Conservation (phyloP, 768 basidiomycete genomes). For the Gloeostereum incarnatum region DNA sequence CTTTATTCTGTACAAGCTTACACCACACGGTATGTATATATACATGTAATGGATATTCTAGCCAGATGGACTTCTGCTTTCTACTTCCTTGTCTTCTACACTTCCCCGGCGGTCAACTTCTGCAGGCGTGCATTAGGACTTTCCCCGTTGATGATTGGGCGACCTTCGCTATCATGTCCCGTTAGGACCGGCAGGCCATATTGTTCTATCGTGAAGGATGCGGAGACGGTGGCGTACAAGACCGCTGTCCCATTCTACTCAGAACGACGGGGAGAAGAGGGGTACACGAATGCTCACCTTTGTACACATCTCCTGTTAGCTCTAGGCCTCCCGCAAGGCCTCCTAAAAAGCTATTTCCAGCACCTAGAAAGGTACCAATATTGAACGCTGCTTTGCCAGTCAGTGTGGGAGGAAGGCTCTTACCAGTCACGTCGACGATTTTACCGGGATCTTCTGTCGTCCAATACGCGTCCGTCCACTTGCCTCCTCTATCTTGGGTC, state of each 20-base stretch:
- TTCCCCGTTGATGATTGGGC: too few species aligned
- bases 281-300: conserved; percentile 40
- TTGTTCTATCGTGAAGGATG: conserved; percentile 80
- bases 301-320: conserved; percentile 44
- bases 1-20: conserved; percentile 12
- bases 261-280: conserved; percentile 2
- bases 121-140: too few species aligned
- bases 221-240: conserved; percentile 71
- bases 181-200: conserved; percentile 54
- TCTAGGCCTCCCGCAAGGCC: conserved; percentile 71
- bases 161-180: conserved; percentile 12
- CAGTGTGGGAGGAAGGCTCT: conserved; percentile 6
- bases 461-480: conserved; percentile 79
- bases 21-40: too few species aligned
- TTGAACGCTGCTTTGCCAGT: too few species aligned
- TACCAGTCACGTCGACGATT: conserved; percentile 80
- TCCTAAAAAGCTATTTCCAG: conserved; percentile 87
- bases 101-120: too few species aligned
- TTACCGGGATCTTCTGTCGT: conserved; percentile 29
- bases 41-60: too few species aligned
- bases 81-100: too few species aligned
- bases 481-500: conserved; percentile 25
- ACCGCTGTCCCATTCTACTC: conserved; percentile 32
- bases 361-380: conserved; percentile 39
- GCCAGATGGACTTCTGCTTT: too few species aligned